Evolutionary conservation across 2,329 filamentous ascomycete species (phyloP).

Genomic region (Colletotrichum somersetense): DNA sequence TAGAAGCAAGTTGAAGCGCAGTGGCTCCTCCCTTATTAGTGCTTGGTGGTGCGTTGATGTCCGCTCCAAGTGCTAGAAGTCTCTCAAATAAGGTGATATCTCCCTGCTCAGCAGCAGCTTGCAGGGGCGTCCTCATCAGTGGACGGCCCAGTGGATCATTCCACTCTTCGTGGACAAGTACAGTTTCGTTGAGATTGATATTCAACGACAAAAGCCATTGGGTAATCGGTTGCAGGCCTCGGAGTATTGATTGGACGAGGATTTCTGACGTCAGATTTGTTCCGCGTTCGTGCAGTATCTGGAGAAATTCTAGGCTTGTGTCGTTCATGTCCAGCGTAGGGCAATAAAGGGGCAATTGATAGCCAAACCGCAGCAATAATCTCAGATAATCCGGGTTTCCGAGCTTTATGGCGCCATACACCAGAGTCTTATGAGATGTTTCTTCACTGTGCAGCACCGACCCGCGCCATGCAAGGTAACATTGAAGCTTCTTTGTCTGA

Average conservation of each 20-base stretch:
- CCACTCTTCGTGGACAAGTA: too few species aligned
- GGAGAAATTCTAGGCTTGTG: background rate
- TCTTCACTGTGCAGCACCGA: too few species aligned
- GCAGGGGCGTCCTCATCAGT: too few species aligned
- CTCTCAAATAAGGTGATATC: background rate
- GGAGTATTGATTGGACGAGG: background rate
- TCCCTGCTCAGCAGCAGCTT: background rate
- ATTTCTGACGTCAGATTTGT: background rate
- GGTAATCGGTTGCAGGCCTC: background rate
- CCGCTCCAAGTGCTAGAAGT: background rate
- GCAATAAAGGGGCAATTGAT: background rate
- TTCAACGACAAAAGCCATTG: background rate
- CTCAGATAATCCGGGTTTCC: background rate
- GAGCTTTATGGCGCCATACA: accelerated
- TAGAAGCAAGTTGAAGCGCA: background rate
- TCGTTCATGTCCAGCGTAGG: background rate
- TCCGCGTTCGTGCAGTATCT: background rate
- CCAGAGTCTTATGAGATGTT: background rate
- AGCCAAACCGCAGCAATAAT: background rate
- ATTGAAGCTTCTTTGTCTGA: too few species aligned
- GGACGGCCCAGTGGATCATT: too few species aligned
- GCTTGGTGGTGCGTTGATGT: background rate
- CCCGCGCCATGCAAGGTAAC: too few species aligned
- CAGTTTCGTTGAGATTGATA: background rate
- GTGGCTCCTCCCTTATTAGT: background rate